A percentile compares a stretch with the other conserved stretches of the same genome.
Evolutionary conservation across 805 yeast genomes (phyloP).

Genomic region (Wickerhamomyces sydowiorum): DNA sequence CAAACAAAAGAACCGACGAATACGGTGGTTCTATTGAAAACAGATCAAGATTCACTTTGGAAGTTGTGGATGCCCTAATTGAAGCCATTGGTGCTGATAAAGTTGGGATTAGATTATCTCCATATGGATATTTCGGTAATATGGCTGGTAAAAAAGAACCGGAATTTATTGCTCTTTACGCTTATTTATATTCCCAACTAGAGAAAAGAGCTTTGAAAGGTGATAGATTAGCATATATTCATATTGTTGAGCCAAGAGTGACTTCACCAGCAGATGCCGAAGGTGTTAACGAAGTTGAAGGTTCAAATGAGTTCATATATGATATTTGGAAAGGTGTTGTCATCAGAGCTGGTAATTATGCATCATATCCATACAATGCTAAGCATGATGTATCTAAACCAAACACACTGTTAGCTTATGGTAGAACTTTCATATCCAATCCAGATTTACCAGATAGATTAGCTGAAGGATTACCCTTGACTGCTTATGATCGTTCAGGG

Average conservation of each 20-base stretch:
- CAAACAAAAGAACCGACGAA: conserved; percentile 32
- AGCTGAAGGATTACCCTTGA: conserved; percentile 28
- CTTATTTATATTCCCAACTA: conserved; percentile 34
- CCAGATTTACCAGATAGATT: conserved; percentile 37
- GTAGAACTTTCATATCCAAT: conserved; percentile 35
- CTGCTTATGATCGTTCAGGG: conserved; percentile 26
- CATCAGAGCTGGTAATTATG: conserved; percentile 31
- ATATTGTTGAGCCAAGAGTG: conserved; percentile 40
- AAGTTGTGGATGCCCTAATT: conserved; percentile 45
- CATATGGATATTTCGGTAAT: conserved; percentile 26
- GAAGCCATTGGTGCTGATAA: conserved; percentile 48
- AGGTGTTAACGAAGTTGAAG: neutral
- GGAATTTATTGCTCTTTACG: conserved; percentile 29
- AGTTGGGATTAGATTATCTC: conserved; percentile 32
- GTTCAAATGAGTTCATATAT: conserved; percentile 7
- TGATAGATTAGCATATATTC: conserved; percentile 34
- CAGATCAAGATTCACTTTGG: conserved; percentile 37
- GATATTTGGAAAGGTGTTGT: conserved; percentile 16
- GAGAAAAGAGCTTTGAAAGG: conserved; percentile 30
- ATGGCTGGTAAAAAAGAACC: conserved; percentile 22
- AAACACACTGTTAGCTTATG: conserved; percentile 28
- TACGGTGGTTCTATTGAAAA: conserved; percentile 42
- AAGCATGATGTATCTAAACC: conserved; percentile 6
- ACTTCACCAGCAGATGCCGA: conserved; percentile 6
- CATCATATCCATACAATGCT: conserved; percentile 5